Evolutionary conservation across 2,329 filamentous ascomycete species (phyloP).

Genomic region (Chrysoporthe cubensis): DNA sequence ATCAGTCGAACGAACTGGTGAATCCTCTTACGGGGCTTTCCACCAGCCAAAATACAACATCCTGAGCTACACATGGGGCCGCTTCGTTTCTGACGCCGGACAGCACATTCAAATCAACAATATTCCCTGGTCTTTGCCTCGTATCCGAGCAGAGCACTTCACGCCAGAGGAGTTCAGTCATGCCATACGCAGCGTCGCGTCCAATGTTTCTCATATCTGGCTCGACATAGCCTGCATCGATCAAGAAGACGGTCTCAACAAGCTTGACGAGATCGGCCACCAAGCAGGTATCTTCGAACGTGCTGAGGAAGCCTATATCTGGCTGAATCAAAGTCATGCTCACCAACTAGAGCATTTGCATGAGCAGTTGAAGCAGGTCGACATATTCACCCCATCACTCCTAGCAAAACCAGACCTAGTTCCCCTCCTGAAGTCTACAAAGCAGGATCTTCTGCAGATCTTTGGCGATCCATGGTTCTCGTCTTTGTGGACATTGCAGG

Average conservation of each 20-base stretch:
- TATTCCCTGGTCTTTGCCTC: not conserved
- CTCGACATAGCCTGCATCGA: not conserved
- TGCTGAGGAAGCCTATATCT: not conserved
- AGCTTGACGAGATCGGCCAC: not conserved
- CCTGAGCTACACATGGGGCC: conserved; percentile 4
- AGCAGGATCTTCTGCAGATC: too few species aligned
- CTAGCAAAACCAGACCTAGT: too few species aligned
- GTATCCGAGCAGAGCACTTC: not conserved
- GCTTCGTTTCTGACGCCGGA: not conserved
- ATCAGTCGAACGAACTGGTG: not conserved
- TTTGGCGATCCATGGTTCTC: conserved; percentile 5
- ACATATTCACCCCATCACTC: too few species aligned
- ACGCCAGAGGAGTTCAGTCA: not conserved
- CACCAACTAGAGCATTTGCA: too few species aligned
- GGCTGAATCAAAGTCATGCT: not conserved
- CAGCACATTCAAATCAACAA: not conserved
- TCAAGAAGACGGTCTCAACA: not conserved
- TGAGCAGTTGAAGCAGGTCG: too few species aligned
- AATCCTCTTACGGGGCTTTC: not conserved
- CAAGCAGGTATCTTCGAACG: not conserved
- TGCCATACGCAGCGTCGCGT: not conserved
- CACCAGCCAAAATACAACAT: not conserved
- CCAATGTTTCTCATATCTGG: not conserved
- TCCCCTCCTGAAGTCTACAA: too few species aligned
- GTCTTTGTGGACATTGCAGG: not conserved